A percentile compares a stretch with the other conserved stretches of the same genome.
Evolutionary conservation across 2,329 filamentous ascomycete genomes (phyloP).

Genomic region (Ophiostoma sp.): DNA sequence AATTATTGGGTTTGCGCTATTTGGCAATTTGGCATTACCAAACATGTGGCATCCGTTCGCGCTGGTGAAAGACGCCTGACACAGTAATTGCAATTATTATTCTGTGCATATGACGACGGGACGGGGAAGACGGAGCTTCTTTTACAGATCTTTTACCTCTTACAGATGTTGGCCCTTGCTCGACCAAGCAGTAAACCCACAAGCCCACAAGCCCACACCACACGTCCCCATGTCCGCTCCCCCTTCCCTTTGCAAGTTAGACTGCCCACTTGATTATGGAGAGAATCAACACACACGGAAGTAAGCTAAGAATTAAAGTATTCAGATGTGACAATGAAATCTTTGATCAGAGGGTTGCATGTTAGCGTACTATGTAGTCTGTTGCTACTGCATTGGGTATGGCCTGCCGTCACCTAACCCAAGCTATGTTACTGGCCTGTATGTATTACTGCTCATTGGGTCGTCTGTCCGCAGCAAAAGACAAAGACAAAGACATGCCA

Average conservation of each 20-base stretch:
- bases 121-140: conserved; percentile 5
- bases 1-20: too few relatives aligned
- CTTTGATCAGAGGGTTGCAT: conserved; percentile 4
- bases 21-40: neutral
- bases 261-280: neutral
- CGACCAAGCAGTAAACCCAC: neutral
- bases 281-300: neutral
- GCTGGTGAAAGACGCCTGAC: neutral
- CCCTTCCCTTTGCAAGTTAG: neutral
- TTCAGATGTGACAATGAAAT: neutral
- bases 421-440: neutral
- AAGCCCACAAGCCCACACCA: neutral
- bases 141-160: neutral
- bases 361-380: neutral
- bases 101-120: neutral
- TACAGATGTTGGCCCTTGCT: conserved; percentile 1
- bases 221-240: neutral
- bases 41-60: neutral
- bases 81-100: neutral
- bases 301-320: conserved; percentile 1
- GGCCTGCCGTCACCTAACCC: conserved; percentile 8
- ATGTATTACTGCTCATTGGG: neutral
- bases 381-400: conserved; percentile 13
- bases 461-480: too few relatives aligned
- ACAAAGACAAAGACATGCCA: neutral